These are phyloP conservation scores for Phytophthora syringae DNA, from an alignment of 352 stramenopile species.

Conservation along the genomic window DNA sequence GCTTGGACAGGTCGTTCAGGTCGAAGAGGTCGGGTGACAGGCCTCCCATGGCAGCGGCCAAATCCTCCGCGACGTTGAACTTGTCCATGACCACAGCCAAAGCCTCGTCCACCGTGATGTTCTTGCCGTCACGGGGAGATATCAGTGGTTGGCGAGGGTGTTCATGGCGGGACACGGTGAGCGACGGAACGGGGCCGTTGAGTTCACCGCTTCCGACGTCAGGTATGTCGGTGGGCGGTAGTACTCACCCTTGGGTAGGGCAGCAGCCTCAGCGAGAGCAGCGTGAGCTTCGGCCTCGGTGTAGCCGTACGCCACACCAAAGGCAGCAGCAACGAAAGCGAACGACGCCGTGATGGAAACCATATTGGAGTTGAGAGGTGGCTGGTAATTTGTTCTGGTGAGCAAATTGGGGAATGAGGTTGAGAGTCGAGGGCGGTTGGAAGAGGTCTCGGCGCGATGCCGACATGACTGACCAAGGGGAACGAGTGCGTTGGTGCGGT, in stretches of 20 bases:
- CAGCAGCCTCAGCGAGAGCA: slow-evolving; percentile 19
- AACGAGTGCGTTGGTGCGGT: neutral
- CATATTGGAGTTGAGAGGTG: slow-evolving; percentile 3
- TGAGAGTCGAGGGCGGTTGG: neutral
- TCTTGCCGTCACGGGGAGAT: slow-evolving; percentile 51
- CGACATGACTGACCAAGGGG: too few species aligned
- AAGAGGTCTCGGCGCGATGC: neutral
- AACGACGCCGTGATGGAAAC: slow-evolving; percentile 16
- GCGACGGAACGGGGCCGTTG: slow-evolving; percentile 33
- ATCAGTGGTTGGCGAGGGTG: slow-evolving; percentile 57
- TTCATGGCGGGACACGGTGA: slow-evolving; percentile 60
- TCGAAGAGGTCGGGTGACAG: slow-evolving; percentile 30
- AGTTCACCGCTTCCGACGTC: slow-evolving; percentile 36
- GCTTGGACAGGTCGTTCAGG: slow-evolving; percentile 32
- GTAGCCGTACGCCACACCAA: slow-evolving; percentile 26
- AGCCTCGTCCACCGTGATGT: slow-evolving; percentile 32
- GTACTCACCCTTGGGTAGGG: slow-evolving; percentile 29
- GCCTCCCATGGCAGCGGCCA: slow-evolving; percentile 22
- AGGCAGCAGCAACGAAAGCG: slow-evolving; percentile 10
- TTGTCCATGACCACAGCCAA: slow-evolving; percentile 40
- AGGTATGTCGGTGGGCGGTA: slow-evolving; percentile 37
- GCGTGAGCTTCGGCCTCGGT: slow-evolving; percentile 19
- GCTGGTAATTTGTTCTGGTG: slow-evolving; percentile 19
- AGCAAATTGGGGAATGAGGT: slow-evolving; percentile 30
- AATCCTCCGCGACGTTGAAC: slow-evolving; percentile 44